Evolutionary conservation across 106 monocot species (phyloP), one percentile per base, ranked within the genome.

Genomic region (Phalaenopsis equestris): DNA sequence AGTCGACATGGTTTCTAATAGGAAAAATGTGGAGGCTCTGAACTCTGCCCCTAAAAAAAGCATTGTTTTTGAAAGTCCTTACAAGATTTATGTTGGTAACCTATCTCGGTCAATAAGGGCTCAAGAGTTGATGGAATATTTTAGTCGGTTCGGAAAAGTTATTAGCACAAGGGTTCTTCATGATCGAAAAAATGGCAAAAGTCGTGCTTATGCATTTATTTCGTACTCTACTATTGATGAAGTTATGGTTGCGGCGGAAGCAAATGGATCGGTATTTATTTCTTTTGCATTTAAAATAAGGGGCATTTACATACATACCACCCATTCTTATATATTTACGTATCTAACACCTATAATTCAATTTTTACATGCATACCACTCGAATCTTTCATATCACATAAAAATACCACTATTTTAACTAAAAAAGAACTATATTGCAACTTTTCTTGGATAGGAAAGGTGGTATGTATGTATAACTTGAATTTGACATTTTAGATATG

Each of bases 1-100:
- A 70, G 86, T 83, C 80, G 89, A 87, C 37, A 87, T 91, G 88
- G 82, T 85, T 52, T 58, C 89, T 75, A 87, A 86, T 9, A 90
- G 90, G 57, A 83, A 83, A 82, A 95, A 88, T 61, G 48, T 38
- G 0, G 82, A 81, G 76, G 77, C 79, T 36, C 46, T 83, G n/a
- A 87, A 85, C 80, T 82, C 85, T 45, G 64, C 87, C 58, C 84
- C 88, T 52, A 90, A 88, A 76, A 87, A 83, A 79, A 85, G 87
- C 36, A 61, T 90, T 9, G 78, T 92, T 30, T 92, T 89, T 82
- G 95, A 95, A 81, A 92, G 89, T 47, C 92, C 84, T 77, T 75
- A 89, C 82, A 92, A 95, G 75, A 81, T 81, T n/a, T 95, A 95
- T 74, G 87, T 92, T 57, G 95, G 95, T 41, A 95, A 95, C 75